Evolutionary conservation across 2,329 filamentous ascomycete species (phyloP).

Genomic region (Penicillium occitanis): DNA sequence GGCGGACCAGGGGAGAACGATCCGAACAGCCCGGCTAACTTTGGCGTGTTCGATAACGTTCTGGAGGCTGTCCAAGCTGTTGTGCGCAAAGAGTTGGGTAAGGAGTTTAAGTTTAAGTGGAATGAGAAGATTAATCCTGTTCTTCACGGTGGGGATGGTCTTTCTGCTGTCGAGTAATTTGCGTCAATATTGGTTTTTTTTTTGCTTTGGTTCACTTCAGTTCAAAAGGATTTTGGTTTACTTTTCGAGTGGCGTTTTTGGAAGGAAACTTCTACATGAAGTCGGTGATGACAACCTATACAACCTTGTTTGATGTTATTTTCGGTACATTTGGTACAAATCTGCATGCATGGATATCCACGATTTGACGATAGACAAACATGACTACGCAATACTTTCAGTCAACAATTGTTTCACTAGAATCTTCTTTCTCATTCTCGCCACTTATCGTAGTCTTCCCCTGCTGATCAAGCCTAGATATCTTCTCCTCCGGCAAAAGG

Average conservation of each 20-base stretch:
- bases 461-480: background rate
- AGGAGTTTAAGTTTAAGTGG: constrained; percentile 72
- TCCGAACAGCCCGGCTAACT: constrained; percentile 72
- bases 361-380: constrained; percentile 10
- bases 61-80: constrained; percentile 69
- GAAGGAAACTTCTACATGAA: constrained; percentile 1
- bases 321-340: constrained; percentile 8
- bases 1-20: constrained; percentile 66
- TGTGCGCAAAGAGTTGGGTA: constrained; percentile 67
- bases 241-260: background rate
- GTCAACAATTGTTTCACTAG: background rate
- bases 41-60: constrained; percentile 73
- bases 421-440: background rate
- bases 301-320: constrained; percentile 1
- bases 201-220: background rate
- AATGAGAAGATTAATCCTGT: constrained; percentile 70
- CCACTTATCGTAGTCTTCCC: background rate
- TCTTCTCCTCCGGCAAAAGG: background rate
- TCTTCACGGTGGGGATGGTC: constrained; percentile 50
- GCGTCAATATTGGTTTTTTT: background rate
- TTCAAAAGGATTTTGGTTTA: background rate
- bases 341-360: constrained; percentile 24
- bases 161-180: constrained; percentile 57
- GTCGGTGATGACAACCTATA: background rate
- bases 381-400: background rate